Conservation (phyloP, 2,329 filamentous ascomycete genomes). For the Calonectria pseudoturangicola region DNA sequence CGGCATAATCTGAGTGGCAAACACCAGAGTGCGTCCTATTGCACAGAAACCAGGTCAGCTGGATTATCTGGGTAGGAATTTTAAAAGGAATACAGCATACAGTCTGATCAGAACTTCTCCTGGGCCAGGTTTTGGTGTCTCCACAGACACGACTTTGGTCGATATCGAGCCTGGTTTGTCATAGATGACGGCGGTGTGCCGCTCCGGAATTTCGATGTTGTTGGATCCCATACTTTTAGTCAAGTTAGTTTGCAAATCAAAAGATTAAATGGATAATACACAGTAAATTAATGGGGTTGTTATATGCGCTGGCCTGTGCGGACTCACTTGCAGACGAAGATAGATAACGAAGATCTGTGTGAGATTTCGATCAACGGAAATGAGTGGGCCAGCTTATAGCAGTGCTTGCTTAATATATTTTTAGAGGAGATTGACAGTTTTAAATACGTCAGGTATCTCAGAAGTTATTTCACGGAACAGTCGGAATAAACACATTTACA, state of each 20-base stretch:
- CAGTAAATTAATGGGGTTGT: too few species aligned
- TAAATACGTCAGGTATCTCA: background rate
- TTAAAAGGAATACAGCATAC: background rate
- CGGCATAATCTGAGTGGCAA: slow-evolving; percentile 31
- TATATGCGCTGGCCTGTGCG: too few species aligned
- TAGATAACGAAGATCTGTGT: too few species aligned
- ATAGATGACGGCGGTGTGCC: slow-evolving; percentile 29
- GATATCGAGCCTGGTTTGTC: slow-evolving; percentile 30
- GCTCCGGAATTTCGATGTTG: slow-evolving; percentile 7
- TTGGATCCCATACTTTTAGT: background rate
- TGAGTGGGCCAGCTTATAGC: background rate
- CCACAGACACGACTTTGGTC: slow-evolving; percentile 20
- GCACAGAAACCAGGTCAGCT: background rate
- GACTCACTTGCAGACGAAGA: too few species aligned
- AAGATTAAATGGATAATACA: too few species aligned
- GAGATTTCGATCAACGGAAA: too few species aligned
- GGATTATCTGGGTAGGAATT: background rate
- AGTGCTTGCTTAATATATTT: background rate
- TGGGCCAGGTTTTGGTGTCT: slow-evolving; percentile 26
- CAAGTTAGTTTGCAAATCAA: too few species aligned
- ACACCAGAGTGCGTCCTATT: slow-evolving; percentile 24
- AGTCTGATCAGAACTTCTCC: slow-evolving; percentile 26
- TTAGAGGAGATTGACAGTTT: background rate
- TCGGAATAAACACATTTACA: background rate
- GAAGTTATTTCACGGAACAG: background rate